These are phyloP conservation scores for Verbascum thapsus DNA, from an alignment of 257 asterid genomes.

Conservation along the genomic window DNA sequence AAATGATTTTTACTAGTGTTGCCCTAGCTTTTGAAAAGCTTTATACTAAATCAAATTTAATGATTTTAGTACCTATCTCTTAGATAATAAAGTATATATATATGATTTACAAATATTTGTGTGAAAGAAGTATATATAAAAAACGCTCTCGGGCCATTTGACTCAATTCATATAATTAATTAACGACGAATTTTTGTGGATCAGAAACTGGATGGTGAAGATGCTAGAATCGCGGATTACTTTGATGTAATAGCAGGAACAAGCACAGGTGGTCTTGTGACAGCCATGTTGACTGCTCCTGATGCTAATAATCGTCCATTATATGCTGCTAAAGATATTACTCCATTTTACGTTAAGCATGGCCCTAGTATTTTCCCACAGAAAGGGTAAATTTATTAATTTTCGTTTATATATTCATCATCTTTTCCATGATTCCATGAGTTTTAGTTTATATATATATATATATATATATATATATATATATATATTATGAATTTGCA, in stretches of 20 bases:
- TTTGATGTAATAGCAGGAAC: constrained; percentile 72
- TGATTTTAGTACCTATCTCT: too few species aligned
- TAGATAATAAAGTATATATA: too few species aligned
- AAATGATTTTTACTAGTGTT: too few species aligned
- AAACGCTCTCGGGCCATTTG: too few species aligned
- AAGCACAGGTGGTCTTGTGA: constrained; percentile 67
- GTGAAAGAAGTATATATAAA: too few species aligned
- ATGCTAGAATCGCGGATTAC: constrained; percentile 62
- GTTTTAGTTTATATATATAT: too few species aligned
- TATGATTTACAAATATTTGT: too few species aligned
- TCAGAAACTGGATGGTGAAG: constrained; percentile 57
- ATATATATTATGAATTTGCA: constrained; percentile 10
- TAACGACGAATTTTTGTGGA: neutral
- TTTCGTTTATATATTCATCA: too few species aligned
- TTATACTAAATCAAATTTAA: too few species aligned
- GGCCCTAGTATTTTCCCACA: constrained; percentile 48
- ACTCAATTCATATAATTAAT: too few species aligned
- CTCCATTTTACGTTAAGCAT: constrained; percentile 45
- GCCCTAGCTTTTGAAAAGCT: too few species aligned
- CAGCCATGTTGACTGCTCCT: constrained; percentile 64
- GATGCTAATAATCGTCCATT: constrained; percentile 47
- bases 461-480: too few species aligned
- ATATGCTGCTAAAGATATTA: constrained; percentile 57
- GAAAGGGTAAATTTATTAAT: neutral
- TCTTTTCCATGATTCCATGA: neutral